Base-by-base conservation (phyloP, 306 rosid species). In the Lablab purpureus region DNA sequence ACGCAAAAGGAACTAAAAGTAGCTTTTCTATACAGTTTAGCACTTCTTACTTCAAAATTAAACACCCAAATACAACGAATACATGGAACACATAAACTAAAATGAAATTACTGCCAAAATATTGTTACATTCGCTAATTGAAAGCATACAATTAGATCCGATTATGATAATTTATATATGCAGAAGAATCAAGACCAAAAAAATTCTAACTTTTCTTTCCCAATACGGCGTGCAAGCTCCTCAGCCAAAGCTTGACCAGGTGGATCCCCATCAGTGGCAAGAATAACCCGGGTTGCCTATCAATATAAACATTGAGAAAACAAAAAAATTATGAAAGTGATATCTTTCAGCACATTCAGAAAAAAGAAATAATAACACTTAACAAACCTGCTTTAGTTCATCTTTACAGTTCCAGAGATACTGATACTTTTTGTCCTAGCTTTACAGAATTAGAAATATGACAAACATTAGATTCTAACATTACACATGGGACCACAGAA, bases 161-260 rank as follows among this genome's bases (percentile, higher is more conserved):
- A 65, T 64, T 32, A 34, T 65, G 23, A 37, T 50, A 77, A 76
- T 58, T 77, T 71, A 36, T 67, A 5, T 22, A 23, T 22, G 77
- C 17, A 64, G 25, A 50, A 69, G 71, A 41, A 59, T 73, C 76
- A 68, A 32, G 68, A 78, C 40, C 40, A 75, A 32, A 69, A 67
- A 78, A 19, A 52, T 32, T 22, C 49, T 67, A 81, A 95, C 99
- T 91, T 95, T 78, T 93, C 99, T 87, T 87, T 89, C 71, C 99
- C 99, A 71, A 95, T 87, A 69, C 98, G 98, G 40, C 99, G 97
- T 71, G 99, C 99, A 84, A 95, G 94, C 91, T 93, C 99, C 82
- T 95, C 99, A 68, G 98, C 96, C 84, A 95, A 86, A 78, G 99
- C 98, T 87, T 95, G 99, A 87, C 98, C 99, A 67, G 99, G 98